Evolutionary conservation across 345 rosid genomes (phyloP).

Genomic region (Mercurialis annua): DNA sequence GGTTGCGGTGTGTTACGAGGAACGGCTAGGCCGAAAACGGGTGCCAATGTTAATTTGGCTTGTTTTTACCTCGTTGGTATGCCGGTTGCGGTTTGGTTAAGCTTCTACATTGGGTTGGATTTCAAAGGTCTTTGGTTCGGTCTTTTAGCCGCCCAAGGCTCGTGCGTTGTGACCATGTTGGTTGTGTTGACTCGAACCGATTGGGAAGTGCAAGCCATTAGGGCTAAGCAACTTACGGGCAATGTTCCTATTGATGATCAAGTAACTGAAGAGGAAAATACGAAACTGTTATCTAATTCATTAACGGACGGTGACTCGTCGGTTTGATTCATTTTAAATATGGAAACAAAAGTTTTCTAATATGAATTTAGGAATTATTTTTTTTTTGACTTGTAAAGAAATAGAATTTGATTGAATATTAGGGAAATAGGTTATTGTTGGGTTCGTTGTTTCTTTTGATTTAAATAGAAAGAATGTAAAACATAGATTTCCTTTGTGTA

Average conservation of each 20-base stretch:
- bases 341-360: no score
- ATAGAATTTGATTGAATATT: constrained; percentile 14
- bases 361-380: neutral
- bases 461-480: neutral
- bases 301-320: neutral
- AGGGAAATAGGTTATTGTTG: constrained; percentile 13
- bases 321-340: constrained; percentile 18
- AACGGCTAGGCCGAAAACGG: constrained; percentile 28
- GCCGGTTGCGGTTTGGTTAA: constrained; percentile 27
- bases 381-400: neutral
- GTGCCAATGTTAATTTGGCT: constrained; percentile 25
- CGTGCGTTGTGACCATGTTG: constrained; percentile 26
- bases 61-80: constrained; percentile 30
- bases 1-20: constrained; percentile 28
- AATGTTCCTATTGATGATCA: neutral
- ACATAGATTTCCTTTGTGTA: neutral
- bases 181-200: constrained; percentile 13
- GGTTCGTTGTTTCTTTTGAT: neutral
- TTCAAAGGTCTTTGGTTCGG: constrained; percentile 31
- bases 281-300: neutral
- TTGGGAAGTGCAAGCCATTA: constrained; percentile 25
- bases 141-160: constrained; percentile 26
- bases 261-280: constrained; percentile 10
- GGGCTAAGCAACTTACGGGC: constrained; percentile 26
- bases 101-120: constrained; percentile 26